Percentiles rank a stretch among this genome's conserved stretches.
phyloP scores from a whole-genome alignment of 805 yeast species.

The Wickerhamomyces strasburgensis region DNA sequence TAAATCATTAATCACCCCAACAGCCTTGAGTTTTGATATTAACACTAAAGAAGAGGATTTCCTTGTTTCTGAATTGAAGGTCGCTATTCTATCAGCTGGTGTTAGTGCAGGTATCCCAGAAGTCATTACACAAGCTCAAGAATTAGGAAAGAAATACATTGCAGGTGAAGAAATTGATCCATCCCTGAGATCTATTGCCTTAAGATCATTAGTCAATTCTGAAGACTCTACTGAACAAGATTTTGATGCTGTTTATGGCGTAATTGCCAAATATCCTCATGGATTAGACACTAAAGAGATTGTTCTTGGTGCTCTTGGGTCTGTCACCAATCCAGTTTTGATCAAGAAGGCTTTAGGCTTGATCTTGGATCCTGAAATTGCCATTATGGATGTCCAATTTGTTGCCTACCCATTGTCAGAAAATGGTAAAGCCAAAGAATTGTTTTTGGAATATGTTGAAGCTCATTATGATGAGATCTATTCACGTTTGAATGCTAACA shows the following conservation, averaged over 20 bases:
- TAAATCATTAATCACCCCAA: slow-evolving; percentile 48
- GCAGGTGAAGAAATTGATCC: slow-evolving; percentile 59
- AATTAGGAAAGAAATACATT: slow-evolving; percentile 33
- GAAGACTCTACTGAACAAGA: slow-evolving; percentile 55
- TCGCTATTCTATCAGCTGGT: slow-evolving; percentile 55
- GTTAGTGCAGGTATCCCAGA: slow-evolving; percentile 44
- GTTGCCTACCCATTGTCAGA: slow-evolving; percentile 68
- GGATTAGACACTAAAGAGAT: slow-evolving; percentile 61
- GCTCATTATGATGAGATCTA: slow-evolving; percentile 64
- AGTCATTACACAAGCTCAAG: slow-evolving; percentile 39
- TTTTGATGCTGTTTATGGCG: slow-evolving; percentile 53
- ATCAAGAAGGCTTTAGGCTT: slow-evolving; percentile 49
- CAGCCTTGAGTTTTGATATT: slow-evolving; percentile 58
- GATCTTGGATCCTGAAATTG: slow-evolving; percentile 48
- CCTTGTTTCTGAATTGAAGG: slow-evolving; percentile 61
- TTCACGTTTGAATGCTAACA: slow-evolving; percentile 68
- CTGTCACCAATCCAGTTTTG: slow-evolving; percentile 45
- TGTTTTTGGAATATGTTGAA: slow-evolving; percentile 67
- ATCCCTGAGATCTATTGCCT: slow-evolving; percentile 61
- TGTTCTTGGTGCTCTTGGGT: slow-evolving; percentile 65
- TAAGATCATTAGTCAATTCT: slow-evolving; percentile 63
- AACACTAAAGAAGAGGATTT: slow-evolving; percentile 47
- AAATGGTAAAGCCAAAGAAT: slow-evolving; percentile 56
- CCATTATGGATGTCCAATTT: slow-evolving; percentile 71
- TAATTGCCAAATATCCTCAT: slow-evolving; percentile 57